A percentile compares a stretch with the other conserved stretches of the same genome.
phyloP scores from a whole-genome alignment of 1,284 basidiomycete genomes.

The Macrocystidia cucumis region DNA sequence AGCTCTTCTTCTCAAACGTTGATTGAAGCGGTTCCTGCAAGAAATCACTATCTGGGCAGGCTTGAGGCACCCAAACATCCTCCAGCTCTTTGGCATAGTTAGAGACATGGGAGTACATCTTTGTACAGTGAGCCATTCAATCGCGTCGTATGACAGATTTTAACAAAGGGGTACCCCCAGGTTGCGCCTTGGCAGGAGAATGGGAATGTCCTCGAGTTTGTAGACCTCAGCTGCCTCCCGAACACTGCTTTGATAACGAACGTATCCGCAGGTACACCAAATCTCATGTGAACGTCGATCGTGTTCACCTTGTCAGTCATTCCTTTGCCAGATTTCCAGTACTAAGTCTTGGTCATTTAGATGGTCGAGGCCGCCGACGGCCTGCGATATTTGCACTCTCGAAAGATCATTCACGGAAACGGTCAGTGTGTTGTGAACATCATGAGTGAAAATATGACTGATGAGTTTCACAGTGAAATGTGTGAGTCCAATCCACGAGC shows the following conservation, averaged over 20 bases:
- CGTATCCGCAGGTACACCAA: slow-evolving; percentile 27
- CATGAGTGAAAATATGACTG: neutral
- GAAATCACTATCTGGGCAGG: slow-evolving; percentile 46
- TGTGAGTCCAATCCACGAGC: slow-evolving; percentile 25
- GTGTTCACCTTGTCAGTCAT: slow-evolving; percentile 30
- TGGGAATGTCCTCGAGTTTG: slow-evolving; percentile 44
- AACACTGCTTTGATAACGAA: neutral
- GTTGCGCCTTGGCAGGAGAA: slow-evolving; percentile 54
- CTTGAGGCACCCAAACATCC: slow-evolving; percentile 38
- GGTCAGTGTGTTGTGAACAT: slow-evolving; percentile 26
- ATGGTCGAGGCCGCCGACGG: slow-evolving; percentile 42
- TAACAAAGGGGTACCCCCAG: slow-evolving; percentile 18
- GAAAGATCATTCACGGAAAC: slow-evolving; percentile 46
- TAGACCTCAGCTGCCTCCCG: slow-evolving; percentile 2
- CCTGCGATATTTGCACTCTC: slow-evolving; percentile 41
- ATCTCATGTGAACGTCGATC: slow-evolving; percentile 25
- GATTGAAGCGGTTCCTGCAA: slow-evolving; percentile 38
- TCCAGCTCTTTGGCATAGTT: slow-evolving; percentile 45
- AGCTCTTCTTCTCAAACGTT: slow-evolving; percentile 1
- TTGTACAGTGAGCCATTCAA: slow-evolving; percentile 32
- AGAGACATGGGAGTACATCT: slow-evolving; percentile 41
- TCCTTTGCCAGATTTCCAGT: neutral
- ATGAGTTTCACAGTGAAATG: slow-evolving; percentile 40
- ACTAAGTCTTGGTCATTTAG: slow-evolving; percentile 11
- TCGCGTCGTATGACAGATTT: neutral